These are phyloP conservation scores for Pythium pyrilobum DNA, from an alignment of 352 stramenopile genomes.

Conservation along the genomic window DNA sequence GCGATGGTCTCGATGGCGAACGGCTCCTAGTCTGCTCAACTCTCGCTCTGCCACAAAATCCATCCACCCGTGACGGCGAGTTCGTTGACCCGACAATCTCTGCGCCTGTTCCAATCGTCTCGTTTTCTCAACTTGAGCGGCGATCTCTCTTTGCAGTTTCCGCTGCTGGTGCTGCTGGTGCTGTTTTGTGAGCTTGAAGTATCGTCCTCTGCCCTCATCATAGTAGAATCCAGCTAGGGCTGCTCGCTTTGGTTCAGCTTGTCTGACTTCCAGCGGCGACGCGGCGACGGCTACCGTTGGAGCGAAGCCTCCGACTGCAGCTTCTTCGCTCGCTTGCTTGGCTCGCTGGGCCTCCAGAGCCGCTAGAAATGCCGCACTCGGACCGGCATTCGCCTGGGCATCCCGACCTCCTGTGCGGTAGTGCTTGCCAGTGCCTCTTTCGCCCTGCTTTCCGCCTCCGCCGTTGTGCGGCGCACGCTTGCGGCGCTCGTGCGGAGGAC, in stretches of 20 bases:
- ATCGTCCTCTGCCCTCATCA: conserved; percentile 40
- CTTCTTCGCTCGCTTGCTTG: conserved; percentile 15
- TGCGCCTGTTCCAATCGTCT: too few species aligned
- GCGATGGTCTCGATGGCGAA: background rate
- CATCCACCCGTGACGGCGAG: conserved; percentile 11
- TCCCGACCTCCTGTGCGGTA: conserved; percentile 11
- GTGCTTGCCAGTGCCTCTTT: background rate
- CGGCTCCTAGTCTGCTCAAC: background rate
- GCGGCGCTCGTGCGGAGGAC: background rate
- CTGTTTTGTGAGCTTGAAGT: conserved; percentile 40
- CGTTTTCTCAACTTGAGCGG: too few species aligned
- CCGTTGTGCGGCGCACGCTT: background rate
- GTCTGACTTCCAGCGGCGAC: too few species aligned
- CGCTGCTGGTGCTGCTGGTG: conserved; percentile 17
- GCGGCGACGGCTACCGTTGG: background rate
- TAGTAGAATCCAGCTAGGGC: conserved; percentile 55
- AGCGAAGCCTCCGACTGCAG: background rate
- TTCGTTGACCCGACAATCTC: too few species aligned
- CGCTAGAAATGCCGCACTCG: conserved; percentile 42
- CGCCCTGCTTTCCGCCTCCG: background rate
- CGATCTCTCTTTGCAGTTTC: conserved; percentile 7
- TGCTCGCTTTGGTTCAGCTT: background rate
- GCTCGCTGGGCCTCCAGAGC: conserved; percentile 54
- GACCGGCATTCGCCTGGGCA: background rate
- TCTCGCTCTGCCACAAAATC: conserved; percentile 4